phyloP scores from a whole-genome alignment of 495 filamentous ascomycete genomes.

The Penicillium macrosclerotiorum region DNA sequence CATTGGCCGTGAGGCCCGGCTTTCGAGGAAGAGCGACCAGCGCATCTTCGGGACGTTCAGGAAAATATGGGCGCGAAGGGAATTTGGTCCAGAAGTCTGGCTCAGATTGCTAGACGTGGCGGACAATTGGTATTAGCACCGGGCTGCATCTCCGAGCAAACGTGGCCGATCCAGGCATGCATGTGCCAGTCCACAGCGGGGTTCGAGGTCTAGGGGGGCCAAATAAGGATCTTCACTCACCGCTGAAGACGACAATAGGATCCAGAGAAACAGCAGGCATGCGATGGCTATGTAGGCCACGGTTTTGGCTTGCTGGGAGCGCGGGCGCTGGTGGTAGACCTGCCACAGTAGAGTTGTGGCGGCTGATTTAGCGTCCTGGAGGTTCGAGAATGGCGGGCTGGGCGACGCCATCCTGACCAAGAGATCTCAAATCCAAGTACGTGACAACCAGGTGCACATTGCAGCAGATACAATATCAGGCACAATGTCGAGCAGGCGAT shows the following conservation, averaged over 20 bases:
- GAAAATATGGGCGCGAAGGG: slow-evolving; percentile 35
- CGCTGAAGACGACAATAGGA: slow-evolving; percentile 23
- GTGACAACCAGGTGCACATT: slow-evolving; percentile 9
- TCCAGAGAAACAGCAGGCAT: slow-evolving; percentile 24
- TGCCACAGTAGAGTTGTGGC: slow-evolving; percentile 26
- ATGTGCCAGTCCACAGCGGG: not conserved
- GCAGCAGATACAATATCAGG: too few species aligned
- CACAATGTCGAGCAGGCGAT: not conserved
- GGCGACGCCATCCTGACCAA: slow-evolving; percentile 29
- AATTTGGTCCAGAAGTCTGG: slow-evolving; percentile 38
- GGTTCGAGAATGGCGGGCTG: slow-evolving; percentile 26
- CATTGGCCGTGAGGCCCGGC: slow-evolving; percentile 19
- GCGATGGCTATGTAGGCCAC: slow-evolving; percentile 21
- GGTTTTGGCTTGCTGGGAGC: slow-evolving; percentile 29
- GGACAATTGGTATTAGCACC: slow-evolving; percentile 13
- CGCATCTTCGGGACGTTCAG: slow-evolving; percentile 35
- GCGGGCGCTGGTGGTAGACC: slow-evolving; percentile 29
- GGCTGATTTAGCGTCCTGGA: slow-evolving; percentile 28
- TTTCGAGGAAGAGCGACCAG: slow-evolving; percentile 26
- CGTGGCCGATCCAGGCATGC: slow-evolving; percentile 5
- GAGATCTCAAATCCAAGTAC: slow-evolving; percentile 3
- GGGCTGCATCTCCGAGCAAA: not conserved
- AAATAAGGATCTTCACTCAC: slow-evolving; percentile 18
- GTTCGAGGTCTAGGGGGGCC: not conserved
- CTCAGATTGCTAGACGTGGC: slow-evolving; percentile 16